phyloP scores from a whole-genome alignment of 225 moss, liverwort and hornwort genomes.

The Physcomitrium patens region DNA sequence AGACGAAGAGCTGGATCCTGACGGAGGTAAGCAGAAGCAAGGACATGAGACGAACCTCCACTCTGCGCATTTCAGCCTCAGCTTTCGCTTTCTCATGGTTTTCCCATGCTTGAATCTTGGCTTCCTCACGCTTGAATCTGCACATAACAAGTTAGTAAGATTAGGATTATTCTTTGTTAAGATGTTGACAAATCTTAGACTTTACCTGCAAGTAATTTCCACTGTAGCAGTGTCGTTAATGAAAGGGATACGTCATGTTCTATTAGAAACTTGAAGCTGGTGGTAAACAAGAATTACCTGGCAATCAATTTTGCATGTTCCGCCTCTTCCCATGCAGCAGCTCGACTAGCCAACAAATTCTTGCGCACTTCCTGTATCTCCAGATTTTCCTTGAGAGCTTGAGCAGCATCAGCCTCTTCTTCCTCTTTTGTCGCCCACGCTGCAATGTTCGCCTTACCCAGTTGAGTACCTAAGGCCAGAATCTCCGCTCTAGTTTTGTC shows the following conservation, averaged over 20 bases:
- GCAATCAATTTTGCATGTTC: slow-evolving; percentile 85
- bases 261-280: neutral
- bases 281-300: slow-evolving; percentile 37
- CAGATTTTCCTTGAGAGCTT: slow-evolving; percentile 66
- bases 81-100: slow-evolving; percentile 91
- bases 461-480: slow-evolving; percentile 52
- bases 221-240: neutral
- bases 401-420: slow-evolving; percentile 82
- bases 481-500: slow-evolving; percentile 60
- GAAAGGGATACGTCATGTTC: neutral
- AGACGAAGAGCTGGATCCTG: neutral
- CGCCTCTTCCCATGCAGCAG: slow-evolving; percentile 88
- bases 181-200: neutral
- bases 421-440: slow-evolving; percentile 92
- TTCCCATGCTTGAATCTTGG: slow-evolving; percentile 93
- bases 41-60: slow-evolving; percentile 61
- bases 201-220: neutral
- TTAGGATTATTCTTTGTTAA: neutral
- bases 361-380: slow-evolving; percentile 86
- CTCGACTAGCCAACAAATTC: slow-evolving; percentile 75
- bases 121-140: slow-evolving; percentile 93
- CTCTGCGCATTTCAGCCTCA: slow-evolving; percentile 90
- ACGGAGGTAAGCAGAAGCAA: neutral
- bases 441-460: slow-evolving; percentile 58
- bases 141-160: slow-evolving; percentile 5